A percentile compares a stretch with the other conserved stretches of the same genome.
phyloP scores from a whole-genome alignment of 1,284 basidiomycete species.

The Tylopilus sp. region DNA sequence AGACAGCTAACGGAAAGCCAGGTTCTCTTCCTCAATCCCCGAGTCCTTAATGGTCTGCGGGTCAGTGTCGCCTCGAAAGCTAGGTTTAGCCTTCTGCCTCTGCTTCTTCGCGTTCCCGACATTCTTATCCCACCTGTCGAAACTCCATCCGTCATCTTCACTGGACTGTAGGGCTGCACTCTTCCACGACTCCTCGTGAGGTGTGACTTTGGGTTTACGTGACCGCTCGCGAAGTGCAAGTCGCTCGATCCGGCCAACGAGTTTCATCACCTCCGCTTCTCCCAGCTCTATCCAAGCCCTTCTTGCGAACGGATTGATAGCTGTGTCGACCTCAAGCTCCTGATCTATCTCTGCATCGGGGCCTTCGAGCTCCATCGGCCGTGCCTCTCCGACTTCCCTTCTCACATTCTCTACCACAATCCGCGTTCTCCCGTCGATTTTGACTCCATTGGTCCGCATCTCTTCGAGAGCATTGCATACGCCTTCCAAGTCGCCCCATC shows the following conservation, averaged over 20 bases:
- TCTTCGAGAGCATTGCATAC: conserved; percentile 80
- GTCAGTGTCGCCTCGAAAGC: too few relatives aligned
- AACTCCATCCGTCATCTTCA: conserved; percentile 41
- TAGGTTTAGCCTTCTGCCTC: too few relatives aligned
- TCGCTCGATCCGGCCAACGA: conserved; percentile 52
- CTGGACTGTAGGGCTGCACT: conserved; percentile 23
- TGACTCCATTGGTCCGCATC: conserved; percentile 84
- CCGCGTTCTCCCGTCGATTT: conserved; percentile 69
- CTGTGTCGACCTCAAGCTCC: conserved; percentile 43
- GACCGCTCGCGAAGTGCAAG: conserved; percentile 42
- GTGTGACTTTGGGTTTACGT: conserved; percentile 20
- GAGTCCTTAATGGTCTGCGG: too few relatives aligned
- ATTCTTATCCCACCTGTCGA: conserved; percentile 38
- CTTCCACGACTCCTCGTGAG: conserved; percentile 43
- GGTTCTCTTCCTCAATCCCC: too few relatives aligned
- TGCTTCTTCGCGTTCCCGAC: too few relatives aligned
- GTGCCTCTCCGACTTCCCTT: conserved; percentile 68
- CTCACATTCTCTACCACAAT: conserved; percentile 73
- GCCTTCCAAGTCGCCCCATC: conserved; percentile 82
- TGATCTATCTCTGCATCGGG: conserved; percentile 20
- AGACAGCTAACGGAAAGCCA: too few relatives aligned
- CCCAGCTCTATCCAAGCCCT: conserved; percentile 32
- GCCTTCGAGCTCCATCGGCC: conserved; percentile 18
- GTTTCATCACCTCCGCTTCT: conserved; percentile 47
- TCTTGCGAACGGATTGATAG: conserved; percentile 30